Percentiles rank a stretch among this genome's conserved stretches.
These are phyloP conservation scores for Wickerhamiella kazuoi DNA, from an alignment of 805 yeast species.

Conservation along the genomic window DNA sequence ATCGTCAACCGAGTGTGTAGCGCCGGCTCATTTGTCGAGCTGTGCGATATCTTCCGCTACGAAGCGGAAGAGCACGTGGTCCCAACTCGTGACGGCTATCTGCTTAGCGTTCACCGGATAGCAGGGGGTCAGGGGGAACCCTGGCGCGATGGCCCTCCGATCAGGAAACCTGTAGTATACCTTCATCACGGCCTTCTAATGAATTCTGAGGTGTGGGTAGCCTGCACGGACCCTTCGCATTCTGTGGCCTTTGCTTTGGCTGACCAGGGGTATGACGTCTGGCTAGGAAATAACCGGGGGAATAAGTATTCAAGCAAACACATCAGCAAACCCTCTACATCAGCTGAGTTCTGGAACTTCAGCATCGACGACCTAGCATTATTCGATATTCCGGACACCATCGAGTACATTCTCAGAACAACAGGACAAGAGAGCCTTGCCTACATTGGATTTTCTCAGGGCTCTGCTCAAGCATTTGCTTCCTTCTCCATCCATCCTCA, in stretches of 20 bases:
- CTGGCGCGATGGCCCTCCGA: neutral
- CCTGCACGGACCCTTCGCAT: constrained; percentile 28
- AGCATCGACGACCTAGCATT: constrained; percentile 82
- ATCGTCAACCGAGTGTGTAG: constrained; percentile 6
- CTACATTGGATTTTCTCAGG: constrained; percentile 84
- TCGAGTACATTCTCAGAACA: constrained; percentile 46
- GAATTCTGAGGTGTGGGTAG: constrained; percentile 73
- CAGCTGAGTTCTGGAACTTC: constrained; percentile 66
- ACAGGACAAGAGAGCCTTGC: constrained; percentile 32
- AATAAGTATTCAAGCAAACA: constrained; percentile 86
- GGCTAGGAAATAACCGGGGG: constrained; percentile 86
- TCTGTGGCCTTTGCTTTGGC: constrained; percentile 62
- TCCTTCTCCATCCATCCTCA: constrained; percentile 46
- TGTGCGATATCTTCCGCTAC: constrained; percentile 54
- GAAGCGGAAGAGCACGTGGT: constrained; percentile 61
- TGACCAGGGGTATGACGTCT: constrained; percentile 81
- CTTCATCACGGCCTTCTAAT: constrained; percentile 84
- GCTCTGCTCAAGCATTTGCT: constrained; percentile 86
- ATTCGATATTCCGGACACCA: constrained; percentile 72
- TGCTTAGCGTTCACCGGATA: constrained; percentile 59
- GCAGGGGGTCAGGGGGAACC: constrained; percentile 10
- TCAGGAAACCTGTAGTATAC: constrained; percentile 36
- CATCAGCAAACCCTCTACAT: constrained; percentile 25
- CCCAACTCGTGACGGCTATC: constrained; percentile 56
- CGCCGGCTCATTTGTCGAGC: constrained; percentile 32